These are phyloP conservation scores for Podila verticillata DNA, from an alignment of 192 early-diverging fungal genomes.

Conservation along the genomic window DNA sequence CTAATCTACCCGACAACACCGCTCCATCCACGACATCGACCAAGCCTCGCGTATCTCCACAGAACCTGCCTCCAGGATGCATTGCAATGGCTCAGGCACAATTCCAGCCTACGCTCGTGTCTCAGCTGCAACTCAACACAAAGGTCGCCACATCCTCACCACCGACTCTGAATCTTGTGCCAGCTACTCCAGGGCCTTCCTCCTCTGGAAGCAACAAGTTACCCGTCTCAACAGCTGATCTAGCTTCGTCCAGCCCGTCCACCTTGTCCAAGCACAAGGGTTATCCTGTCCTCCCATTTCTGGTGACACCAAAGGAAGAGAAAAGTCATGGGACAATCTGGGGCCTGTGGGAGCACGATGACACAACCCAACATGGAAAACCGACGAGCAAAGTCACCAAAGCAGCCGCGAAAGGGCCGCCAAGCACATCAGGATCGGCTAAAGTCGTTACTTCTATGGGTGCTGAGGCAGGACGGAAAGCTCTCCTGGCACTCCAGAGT, in stretches of 20 bases:
- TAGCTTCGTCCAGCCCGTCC: slow-evolving; percentile 31
- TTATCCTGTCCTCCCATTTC: slow-evolving; percentile 32
- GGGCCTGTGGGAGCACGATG: slow-evolving; percentile 48
- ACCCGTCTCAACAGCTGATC: slow-evolving; percentile 6
- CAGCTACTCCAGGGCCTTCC: slow-evolving; percentile 35
- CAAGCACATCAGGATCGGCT: slow-evolving; percentile 48
- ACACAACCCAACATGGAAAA: slow-evolving; percentile 10
- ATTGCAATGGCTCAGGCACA: slow-evolving; percentile 28
- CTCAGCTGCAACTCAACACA: slow-evolving; percentile 46
- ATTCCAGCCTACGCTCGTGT: slow-evolving; percentile 13
- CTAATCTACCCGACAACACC: neutral
- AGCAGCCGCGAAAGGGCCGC: slow-evolving; percentile 33
- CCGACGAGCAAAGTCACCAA: slow-evolving; percentile 28
- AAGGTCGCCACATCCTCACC: slow-evolving; percentile 29
- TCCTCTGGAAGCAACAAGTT: slow-evolving; percentile 13
- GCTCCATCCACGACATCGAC: neutral
- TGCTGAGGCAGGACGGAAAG: slow-evolving; percentile 42
- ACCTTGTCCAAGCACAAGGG: slow-evolving; percentile 50
- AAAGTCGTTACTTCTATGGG: slow-evolving; percentile 48
- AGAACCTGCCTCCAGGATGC: slow-evolving; percentile 21
- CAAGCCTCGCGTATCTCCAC: neutral
- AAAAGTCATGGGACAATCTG: slow-evolving; percentile 46
- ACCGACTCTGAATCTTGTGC: slow-evolving; percentile 40
- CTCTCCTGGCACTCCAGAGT: slow-evolving; percentile 42
- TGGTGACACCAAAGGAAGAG: slow-evolving; percentile 50